Evolutionary conservation across 129 eudicot genomes (phyloP).

Genomic region (Saussurea involucrata): DNA sequence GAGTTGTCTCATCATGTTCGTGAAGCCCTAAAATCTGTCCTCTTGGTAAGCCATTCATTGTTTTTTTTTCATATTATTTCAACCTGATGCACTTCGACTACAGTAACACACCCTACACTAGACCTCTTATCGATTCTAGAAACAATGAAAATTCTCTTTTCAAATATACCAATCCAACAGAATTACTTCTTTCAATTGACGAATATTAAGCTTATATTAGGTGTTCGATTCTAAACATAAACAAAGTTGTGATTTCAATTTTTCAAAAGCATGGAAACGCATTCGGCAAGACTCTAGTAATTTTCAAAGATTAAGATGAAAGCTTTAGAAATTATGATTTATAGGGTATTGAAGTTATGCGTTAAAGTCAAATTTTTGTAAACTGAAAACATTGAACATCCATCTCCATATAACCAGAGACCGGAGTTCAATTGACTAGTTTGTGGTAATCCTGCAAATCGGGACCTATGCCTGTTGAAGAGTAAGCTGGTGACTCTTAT

Average conservation of each 20-base stretch:
- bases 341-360: not conserved
- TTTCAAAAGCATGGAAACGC: not conserved
- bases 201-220: not conserved
- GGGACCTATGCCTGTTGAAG: not conserved
- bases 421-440: not conserved
- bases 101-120: not conserved
- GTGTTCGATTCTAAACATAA: not conserved
- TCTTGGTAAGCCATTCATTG: not conserved
- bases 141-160: not conserved
- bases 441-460: not conserved
- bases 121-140: too few relatives aligned
- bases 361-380: not conserved
- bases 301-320: not conserved
- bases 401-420: not conserved
- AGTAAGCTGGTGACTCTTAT: not conserved
- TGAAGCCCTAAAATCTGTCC: constrained; percentile 26
- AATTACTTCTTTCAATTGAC: not conserved
- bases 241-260: not conserved
- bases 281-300: not conserved
- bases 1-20: constrained; percentile 28
- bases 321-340: not conserved
- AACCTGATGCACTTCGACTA: not conserved
- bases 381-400: not conserved
- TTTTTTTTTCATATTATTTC: not conserved
- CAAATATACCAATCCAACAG: not conserved